A percentile compares a stretch with the other conserved stretches of the same genome.
Evolutionary conservation across 371 early-diverging fungal species (phyloP).

Genomic region (Parasitella parasitica): DNA sequence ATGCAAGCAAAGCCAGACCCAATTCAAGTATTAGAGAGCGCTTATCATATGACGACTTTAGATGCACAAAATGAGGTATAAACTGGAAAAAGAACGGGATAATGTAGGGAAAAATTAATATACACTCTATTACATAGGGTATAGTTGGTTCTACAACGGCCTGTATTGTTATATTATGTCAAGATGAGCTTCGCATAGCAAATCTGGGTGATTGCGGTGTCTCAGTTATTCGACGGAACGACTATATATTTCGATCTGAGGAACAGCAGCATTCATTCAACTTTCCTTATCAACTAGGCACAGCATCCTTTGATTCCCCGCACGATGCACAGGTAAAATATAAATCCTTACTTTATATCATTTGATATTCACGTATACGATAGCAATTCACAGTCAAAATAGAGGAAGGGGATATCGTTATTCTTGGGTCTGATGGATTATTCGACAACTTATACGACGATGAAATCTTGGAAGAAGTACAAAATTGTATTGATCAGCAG

Average conservation of each 20-base stretch:
- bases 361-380: neutral
- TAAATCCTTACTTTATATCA: neutral
- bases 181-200: constrained; percentile 87
- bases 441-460: constrained; percentile 83
- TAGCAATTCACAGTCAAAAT: constrained; percentile 70
- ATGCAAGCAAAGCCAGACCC: constrained; percentile 44
- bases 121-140: constrained; percentile 30
- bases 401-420: constrained; percentile 70
- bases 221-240: constrained; percentile 76
- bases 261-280: constrained; percentile 84
- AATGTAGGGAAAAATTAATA: neutral
- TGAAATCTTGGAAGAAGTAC: constrained; percentile 65
- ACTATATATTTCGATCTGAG: constrained; percentile 86
- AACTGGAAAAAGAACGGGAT: neutral
- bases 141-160: constrained; percentile 91
- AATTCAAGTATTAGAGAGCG: constrained; percentile 66
- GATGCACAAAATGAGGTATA: constrained; percentile 72
- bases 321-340: constrained; percentile 62
- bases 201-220: constrained; percentile 93
- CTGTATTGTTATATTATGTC: constrained; percentile 77
- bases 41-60: constrained; percentile 64
- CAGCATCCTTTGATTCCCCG: constrained; percentile 60
- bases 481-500: constrained; percentile 28
- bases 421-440: constrained; percentile 75
- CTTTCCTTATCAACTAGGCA: constrained; percentile 76